Base-by-base conservation (phyloP, 1,284 basidiomycete species). In the Trichosporon asahii region DNA sequence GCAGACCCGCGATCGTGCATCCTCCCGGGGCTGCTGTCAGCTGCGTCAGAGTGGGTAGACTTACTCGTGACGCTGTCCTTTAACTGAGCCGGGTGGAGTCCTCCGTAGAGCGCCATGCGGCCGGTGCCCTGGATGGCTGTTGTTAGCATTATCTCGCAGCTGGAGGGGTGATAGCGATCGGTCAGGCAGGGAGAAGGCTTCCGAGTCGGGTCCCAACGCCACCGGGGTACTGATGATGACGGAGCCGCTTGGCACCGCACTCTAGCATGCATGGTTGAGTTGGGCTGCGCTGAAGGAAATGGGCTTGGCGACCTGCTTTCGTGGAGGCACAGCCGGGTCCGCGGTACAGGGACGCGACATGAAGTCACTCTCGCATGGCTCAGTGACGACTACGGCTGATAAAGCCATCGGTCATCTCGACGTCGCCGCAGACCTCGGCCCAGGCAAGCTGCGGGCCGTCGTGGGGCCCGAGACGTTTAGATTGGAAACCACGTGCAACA, bases 11-110 rank as follows among this genome's bases (percentile, higher is more conserved):
- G 75, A 99, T 99, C 0, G 97, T 99, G 80, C 96, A 99, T 37
- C 97, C 97, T 70, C 96, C 97, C 0, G 97, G 97, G 55, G 97
- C 95, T 98, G 73, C 65, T 25, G 49, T 67, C 55, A 68, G 68
- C 49, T 61, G 7, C n/a, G 31, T 8, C n/a, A 33, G 11, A 6
- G 14, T 12, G 5, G 27, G n/a, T 3, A 15, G 40, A 25, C 92
- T 77, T 79, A 94, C 95, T 99, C 1, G 97, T 98, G 6, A 99
- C 97, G 27, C 93, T 90, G 83, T 99, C 97, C 83, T 98, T 99
- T 76, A 99, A 90, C 74, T 95, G 94, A 6, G 97, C 95, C 0
- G 97, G 97, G 82, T 99, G 97, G 33, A 90, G 86, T 7, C 91
- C 92, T 0, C 89, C 88, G 78, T 95, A 91, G 2, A 99, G 87